Base-by-base conservation (phyloP, 2,329 filamentous ascomycete genomes). In the Nemania sp. region DNA sequence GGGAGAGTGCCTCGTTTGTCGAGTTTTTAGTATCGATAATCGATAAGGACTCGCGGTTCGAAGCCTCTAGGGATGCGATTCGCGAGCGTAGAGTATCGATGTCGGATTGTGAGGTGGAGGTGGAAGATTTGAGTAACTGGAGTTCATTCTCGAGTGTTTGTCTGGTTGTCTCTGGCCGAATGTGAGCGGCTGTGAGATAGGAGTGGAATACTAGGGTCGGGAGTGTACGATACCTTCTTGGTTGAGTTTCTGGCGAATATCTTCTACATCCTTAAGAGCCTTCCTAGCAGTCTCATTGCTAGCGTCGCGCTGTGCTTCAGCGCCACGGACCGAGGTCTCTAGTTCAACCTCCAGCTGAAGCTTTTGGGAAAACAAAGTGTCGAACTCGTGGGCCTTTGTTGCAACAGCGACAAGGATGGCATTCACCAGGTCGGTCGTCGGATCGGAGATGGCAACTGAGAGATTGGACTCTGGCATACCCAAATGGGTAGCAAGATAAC, bases 301-400 rank as follows among this genome's bases (percentile, higher is more conserved):
- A 8, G 90, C 88, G 77, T 95, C 93, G 72, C 90, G 90, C 80
- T 94, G 92, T 26, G 91, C 89, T 78, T 98, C 95, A 67, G 92
- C 91, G 72, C 88, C 92, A 74, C 94, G 91, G 55, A 97, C 91
- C 20, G 91, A 92, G 80, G 93, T 96, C 79, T 99, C 96, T 7
- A 98, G 87, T 83, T 98, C 94, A 52, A 99, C 96, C 75, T 97
- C 93, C 53, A 93, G 84, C 73, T 93, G 91, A 52, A 98, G 86
- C 82, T 98, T 98, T 72, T 97, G 93, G 10, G 95, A 91, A 74
- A 91, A 93, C 47, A 97, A 82, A 45, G 90, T 87, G 77, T 97
- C 93, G 75, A 89, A 91, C 75, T 97, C 93, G 75, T 90, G 92
- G 41, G 93, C 93, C 79, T 96, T 97, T 32, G 84, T 83, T 26